phyloP scores from a whole-genome alignment of 495 filamentous ascomycete genomes.

The Pseudoneurospora amorphoporcata region DNA sequence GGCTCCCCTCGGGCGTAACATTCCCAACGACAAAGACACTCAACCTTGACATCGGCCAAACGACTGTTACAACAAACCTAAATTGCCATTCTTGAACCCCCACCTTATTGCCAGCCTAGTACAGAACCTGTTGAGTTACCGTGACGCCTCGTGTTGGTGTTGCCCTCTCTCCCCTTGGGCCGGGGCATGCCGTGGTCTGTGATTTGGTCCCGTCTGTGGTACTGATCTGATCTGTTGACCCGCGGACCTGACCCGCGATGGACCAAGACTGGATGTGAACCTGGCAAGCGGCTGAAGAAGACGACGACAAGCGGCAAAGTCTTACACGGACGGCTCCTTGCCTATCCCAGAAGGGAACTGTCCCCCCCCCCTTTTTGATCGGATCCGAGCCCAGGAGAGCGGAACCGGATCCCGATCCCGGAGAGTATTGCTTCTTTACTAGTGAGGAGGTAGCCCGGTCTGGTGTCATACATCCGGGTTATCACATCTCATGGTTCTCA shows the following conservation, averaged over 20 bases:
- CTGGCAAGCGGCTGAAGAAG: background rate
- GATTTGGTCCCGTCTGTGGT: background rate
- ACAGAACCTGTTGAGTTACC: background rate
- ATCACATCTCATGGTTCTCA: background rate
- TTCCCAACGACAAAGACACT: background rate
- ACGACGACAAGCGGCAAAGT: background rate
- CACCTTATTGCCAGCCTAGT: background rate
- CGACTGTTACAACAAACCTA: background rate
- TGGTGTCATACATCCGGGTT: background rate
- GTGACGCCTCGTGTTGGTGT: background rate
- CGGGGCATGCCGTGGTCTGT: background rate
- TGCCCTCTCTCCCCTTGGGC: background rate
- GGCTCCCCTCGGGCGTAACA: background rate
- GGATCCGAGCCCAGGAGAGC: background rate
- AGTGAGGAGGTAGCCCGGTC: background rate
- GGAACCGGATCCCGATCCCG: background rate
- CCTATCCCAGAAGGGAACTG: background rate
- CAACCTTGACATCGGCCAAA: background rate
- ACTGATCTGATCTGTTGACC: background rate
- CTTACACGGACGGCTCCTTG: background rate
- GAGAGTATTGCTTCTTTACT: background rate
- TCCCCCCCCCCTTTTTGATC: background rate
- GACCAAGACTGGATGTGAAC: background rate
- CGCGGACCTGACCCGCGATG: background rate
- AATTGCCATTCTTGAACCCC: background rate